Conservation (phyloP, 345 rosid genomes). For the Bruguiera sexangula region DNA sequence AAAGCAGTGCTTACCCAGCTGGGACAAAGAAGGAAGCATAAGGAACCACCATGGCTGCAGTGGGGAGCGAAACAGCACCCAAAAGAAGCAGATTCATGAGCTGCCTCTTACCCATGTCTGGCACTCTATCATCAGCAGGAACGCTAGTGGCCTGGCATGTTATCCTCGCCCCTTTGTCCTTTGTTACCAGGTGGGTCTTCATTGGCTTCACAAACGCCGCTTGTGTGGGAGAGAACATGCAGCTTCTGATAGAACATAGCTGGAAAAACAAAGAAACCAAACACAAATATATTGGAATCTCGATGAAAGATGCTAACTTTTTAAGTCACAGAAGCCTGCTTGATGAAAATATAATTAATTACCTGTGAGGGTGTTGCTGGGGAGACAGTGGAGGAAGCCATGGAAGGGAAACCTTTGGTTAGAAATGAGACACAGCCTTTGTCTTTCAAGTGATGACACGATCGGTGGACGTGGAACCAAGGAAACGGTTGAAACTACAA, state of each 20-base stretch:
- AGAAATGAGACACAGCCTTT: background rate
- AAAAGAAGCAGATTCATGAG: conserved; percentile 81
- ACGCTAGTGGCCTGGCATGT: conserved; percentile 75
- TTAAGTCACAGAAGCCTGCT: background rate
- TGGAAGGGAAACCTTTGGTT: conserved; percentile 17
- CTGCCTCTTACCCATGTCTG: conserved; percentile 89
- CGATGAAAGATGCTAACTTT: background rate
- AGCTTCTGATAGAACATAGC: conserved; percentile 68
- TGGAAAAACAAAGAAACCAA: conserved; percentile 14
- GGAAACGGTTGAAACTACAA: conserved; percentile 7
- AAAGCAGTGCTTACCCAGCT: conserved; percentile 50
- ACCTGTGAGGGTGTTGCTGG: conserved; percentile 75
- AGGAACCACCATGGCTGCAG: conserved; percentile 79
- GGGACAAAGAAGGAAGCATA: conserved; percentile 76
- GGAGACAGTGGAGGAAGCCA: conserved; percentile 69
- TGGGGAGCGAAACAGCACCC: conserved; percentile 82
- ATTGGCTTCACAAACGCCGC: conserved; percentile 46
- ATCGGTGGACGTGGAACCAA: background rate
- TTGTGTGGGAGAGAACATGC: conserved; percentile 51
- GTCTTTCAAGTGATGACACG: conserved; percentile 17
- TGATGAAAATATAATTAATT: background rate
- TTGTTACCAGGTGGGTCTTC: conserved; percentile 38
- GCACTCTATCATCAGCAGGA: conserved; percentile 71
- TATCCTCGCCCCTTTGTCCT: conserved; percentile 47
- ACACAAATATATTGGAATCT: background rate